A percentile compares a stretch with the other conserved stretches of the same genome.
phyloP scores from a whole-genome alignment of 192 early-diverging fungal genomes.

The Umbelopsis vinacea region DNA sequence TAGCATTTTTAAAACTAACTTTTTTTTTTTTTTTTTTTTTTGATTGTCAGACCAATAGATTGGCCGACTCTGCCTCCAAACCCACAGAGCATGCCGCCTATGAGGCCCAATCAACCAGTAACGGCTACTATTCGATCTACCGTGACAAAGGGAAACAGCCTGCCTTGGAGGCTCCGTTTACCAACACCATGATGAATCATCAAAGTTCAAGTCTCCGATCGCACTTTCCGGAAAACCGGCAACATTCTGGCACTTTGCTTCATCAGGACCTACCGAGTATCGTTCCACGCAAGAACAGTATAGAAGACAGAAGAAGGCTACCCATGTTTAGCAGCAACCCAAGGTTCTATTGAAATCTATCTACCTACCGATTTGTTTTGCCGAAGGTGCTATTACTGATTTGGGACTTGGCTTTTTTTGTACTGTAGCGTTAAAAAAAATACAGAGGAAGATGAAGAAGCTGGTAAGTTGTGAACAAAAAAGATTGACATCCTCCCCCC shows the following conservation, averaged over 20 bases:
- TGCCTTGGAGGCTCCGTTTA: slow-evolving; percentile 6
- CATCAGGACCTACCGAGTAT: neutral
- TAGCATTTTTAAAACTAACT: neutral
- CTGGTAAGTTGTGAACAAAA: neutral
- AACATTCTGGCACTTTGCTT: neutral
- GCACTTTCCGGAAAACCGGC: neutral
- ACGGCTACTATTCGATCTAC: neutral
- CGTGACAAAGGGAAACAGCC: slow-evolving; percentile 9
- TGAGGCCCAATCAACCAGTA: neutral
- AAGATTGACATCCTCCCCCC: neutral
- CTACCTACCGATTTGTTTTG: too few species aligned
- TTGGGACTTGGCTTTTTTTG: neutral
- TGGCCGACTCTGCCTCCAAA: neutral
- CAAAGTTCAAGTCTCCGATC: neutral
- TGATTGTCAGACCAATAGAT: neutral
- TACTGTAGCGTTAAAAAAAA: neutral
- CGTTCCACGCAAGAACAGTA: neutral
- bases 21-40: too few species aligned
- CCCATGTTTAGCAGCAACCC: neutral
- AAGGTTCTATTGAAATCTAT: neutral
- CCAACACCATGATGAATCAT: neutral
- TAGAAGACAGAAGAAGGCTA: neutral
- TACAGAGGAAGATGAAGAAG: neutral
- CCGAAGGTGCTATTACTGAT: too few species aligned
- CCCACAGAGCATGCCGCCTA: neutral